Base-by-base conservation (phyloP, 202 grass and related monocot species). In the Brachypodium distachyon region DNA sequence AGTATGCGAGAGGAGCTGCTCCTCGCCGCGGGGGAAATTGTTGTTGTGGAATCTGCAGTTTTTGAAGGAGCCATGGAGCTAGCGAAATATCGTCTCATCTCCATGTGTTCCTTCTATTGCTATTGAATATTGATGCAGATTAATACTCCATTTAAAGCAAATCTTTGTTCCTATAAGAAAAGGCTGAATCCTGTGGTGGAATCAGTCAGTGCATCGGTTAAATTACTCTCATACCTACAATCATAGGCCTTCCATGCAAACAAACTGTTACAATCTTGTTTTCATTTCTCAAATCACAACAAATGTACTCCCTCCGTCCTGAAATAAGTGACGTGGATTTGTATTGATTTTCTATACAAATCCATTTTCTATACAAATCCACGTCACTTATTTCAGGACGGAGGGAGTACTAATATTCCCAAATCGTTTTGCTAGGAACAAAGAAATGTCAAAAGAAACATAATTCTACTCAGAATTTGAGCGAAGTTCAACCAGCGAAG, bases 401-500 rank as follows among this genome's bases (percentile, higher is more conserved):
- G n/a, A n/a, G n/a, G n/a, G n/a, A n/a, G n/a, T n/a, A n/a, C n/a
- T n/a, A n/a, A n/a, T n/a, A 27, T 29, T 33, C 16, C 60, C 42
- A 80, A 68, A 43, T 55, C 67, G 4, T 11, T 14, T 9, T 60
- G 37, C 7, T 28, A 74, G 19, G 58, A 29, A 66, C 54, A 19
- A 77, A 68, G 7, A 72, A 32, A 65, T 12, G 2, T 59, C 40
- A 38, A 53, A 61, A 73, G 6, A 22, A 59, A 67, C 70, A 81
- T 48, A 28, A 57, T 48, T 76, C 76, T 80, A 84, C 48, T 61
- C 29, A 5, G 75, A 81, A 53, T 53, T 89, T 0, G 66, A 73
- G 33, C 81, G 81, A 4, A 97, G 86, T 63, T 93, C 81, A 39
- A 89, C 31, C 7, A 93, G 67, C 2, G 90, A 90, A 78, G 86